Base-by-base conservation (phyloP, 306 rosid genomes). In the Citrullus colocynthis region DNA sequence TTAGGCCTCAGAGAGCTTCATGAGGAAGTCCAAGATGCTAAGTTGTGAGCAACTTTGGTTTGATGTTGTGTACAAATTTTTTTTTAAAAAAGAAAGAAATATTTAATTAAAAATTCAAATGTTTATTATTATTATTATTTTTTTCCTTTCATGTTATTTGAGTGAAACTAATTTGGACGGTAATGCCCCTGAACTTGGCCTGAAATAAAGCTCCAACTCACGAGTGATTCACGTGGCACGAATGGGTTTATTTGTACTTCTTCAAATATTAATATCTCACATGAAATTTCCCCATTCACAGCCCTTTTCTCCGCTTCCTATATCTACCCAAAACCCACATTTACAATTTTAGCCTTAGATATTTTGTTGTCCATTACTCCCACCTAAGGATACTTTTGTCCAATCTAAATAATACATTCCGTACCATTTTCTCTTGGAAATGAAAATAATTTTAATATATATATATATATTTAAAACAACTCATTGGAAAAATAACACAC, bases 241-340 rank as follows among this genome's bases (percentile, higher is more conserved):
- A 70, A 70, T 70, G 76, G 76, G 76, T 70, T 70, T 70, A 70
- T 45, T 70, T 45, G 76, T 70, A 70, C 20, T 70, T 70, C 17
- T 4, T 1, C 3, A 42, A 9, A 24, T 8, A n/a, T 67, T 70
- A 70, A 44, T 70, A 44, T 44, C 75, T 70, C 76, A 70, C 76
- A 24, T 44, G 57, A 45, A 44, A 6, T 44, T 21, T 45, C 57
- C 30, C 34, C 4, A 13, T 18, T 14, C 74, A 39, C 9, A 18
- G 18, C 49, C 54, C 16, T 18, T 63, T 30, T 14, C 11, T 15
- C 71, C 45, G 45, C 71, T 64, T 44, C 75, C 36, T 3, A n/a
- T 12, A 21, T 69, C 36, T 67, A 4, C 6, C 20, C 54, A 8
- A 39, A 4, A n/a, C 52, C 20, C 36, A 13, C 1, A 6, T 21